Conservation (phyloP, 768 basidiomycete genomes). For the Paxillus ammoniavirescens region DNA sequence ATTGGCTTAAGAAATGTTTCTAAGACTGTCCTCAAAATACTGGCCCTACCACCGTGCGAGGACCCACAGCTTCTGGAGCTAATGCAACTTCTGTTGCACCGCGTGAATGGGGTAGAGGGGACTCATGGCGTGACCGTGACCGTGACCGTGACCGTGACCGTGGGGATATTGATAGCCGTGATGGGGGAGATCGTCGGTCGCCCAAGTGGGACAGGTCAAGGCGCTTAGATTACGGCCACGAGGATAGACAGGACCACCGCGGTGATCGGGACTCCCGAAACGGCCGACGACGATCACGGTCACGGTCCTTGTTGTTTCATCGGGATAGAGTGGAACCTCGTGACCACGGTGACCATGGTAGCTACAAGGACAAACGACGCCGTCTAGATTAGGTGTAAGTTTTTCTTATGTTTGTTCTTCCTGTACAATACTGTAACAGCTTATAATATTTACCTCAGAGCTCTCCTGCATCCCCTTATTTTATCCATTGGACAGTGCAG, state of each 20-base stretch:
- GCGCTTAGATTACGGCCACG: constrained; percentile 23
- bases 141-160: constrained; percentile 17
- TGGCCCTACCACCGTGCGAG: constrained; percentile 33
- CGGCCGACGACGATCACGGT: constrained; percentile 22
- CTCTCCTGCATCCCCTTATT: neutral
- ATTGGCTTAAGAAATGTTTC: constrained; percentile 7
- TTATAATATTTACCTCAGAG: neutral
- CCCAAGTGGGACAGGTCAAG: constrained; percentile 22
- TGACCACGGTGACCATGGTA: constrained; percentile 12
- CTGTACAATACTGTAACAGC: constrained; percentile 2
- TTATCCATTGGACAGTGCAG: neutral
- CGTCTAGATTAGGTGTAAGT: constrained; percentile 48
- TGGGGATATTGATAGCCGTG: constrained; percentile 14
- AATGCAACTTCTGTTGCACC: constrained; percentile 33
- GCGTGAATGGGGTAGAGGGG: constrained; percentile 32
- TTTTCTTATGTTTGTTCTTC: neutral
- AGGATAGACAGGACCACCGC: constrained; percentile 12
- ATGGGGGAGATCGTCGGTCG: constrained; percentile 23
- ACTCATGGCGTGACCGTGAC: constrained; percentile 36
- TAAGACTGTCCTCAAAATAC: constrained; percentile 54
- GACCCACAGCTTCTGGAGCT: constrained; percentile 27
- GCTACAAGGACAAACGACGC: constrained; percentile 51
- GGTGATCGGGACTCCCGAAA: constrained; percentile 16
- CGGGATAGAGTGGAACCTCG: no score
- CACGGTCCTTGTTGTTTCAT: constrained; percentile 34